Percentiles rank a stretch among this genome's conserved stretches.
These are phyloP conservation scores for Kockiozyma suomiensis DNA, from an alignment of 805 yeast genomes.

Conservation along the genomic window DNA sequence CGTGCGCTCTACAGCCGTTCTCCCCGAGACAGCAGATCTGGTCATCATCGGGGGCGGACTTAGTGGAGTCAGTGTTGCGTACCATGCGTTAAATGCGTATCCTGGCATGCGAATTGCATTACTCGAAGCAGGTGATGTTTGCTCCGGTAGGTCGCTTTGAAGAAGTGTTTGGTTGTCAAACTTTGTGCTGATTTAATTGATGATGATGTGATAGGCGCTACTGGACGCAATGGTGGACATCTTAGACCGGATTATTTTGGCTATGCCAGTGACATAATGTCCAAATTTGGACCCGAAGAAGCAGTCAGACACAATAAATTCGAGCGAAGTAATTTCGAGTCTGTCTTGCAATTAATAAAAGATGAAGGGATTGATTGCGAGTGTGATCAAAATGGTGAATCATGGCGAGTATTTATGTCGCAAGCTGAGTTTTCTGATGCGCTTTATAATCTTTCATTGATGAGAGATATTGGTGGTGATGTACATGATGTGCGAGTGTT, in stretches of 20 bases:
- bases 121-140: conserved; percentile 49
- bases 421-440: conserved; percentile 30
- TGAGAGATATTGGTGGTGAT: conserved; percentile 28
- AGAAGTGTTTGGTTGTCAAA: background rate
- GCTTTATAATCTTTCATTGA: conserved; percentile 10
- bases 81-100: conserved; percentile 39
- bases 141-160: conserved; percentile 41
- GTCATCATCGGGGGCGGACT: conserved; percentile 53
- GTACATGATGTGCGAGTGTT: conserved; percentile 28
- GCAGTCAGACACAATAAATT: conserved; percentile 47
- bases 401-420: conserved; percentile 36
- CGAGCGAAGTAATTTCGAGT: conserved; percentile 44
- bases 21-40: conserved; percentile 47
- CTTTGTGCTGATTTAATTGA: background rate
- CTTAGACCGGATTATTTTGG: conserved; percentile 44
- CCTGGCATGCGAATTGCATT: conserved; percentile 41
- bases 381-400: conserved; percentile 44
- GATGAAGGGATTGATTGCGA: conserved; percentile 47
- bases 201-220: conserved; percentile 45
- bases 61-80: conserved; percentile 49
- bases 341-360: conserved; percentile 43
- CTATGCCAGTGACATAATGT: conserved; percentile 6
- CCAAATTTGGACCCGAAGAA: conserved; percentile 38
- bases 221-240: conserved; percentile 57
- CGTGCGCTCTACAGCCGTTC: conserved; percentile 15